Percentiles rank a stretch among this genome's conserved stretches.
Evolutionary conservation across 139 green algal genomes (phyloP).

Genomic region (Haematococcus sp.): DNA sequence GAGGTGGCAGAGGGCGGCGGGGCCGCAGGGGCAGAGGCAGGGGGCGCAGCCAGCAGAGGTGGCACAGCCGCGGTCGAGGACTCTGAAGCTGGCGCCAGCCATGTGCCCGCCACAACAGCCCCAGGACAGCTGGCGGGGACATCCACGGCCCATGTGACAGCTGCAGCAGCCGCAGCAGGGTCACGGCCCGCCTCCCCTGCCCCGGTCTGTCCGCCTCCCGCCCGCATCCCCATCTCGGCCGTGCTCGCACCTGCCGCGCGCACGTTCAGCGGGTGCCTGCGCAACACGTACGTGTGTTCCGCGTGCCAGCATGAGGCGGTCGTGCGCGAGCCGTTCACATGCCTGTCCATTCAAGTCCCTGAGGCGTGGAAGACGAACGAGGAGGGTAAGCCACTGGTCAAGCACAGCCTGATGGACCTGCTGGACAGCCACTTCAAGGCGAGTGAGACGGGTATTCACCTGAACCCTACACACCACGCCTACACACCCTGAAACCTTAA

Average conservation of each 20-base stretch:
- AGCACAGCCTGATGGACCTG: constrained; percentile 16
- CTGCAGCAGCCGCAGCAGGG: background rate
- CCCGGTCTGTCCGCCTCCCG: background rate
- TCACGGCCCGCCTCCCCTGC: background rate
- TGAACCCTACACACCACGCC: too few relatives aligned
- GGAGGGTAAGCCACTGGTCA: background rate
- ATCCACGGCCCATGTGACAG: too few relatives aligned
- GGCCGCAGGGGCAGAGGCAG: too few relatives aligned
- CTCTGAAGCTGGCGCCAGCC: too few relatives aligned
- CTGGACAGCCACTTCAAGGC: constrained; percentile 47
- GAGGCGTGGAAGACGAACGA: background rate
- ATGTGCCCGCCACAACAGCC: too few relatives aligned
- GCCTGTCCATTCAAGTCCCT: constrained; percentile 62
- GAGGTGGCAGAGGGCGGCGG: too few relatives aligned
- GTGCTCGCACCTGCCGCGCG: constrained; percentile 39
- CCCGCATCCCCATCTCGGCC: constrained; percentile 24
- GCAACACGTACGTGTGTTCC: constrained; percentile 37
- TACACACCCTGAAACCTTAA: too few relatives aligned
- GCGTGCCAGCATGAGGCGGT: constrained; percentile 31
- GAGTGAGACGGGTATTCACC: background rate
- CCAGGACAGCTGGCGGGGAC: too few relatives aligned
- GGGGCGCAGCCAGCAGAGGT: too few relatives aligned
- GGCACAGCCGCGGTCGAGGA: too few relatives aligned
- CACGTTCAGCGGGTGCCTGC: constrained; percentile 38
- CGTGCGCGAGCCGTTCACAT: constrained; percentile 53